Base-by-base conservation (phyloP, 1,284 basidiomycete species). In the Cryptococcus sp. region DNA sequence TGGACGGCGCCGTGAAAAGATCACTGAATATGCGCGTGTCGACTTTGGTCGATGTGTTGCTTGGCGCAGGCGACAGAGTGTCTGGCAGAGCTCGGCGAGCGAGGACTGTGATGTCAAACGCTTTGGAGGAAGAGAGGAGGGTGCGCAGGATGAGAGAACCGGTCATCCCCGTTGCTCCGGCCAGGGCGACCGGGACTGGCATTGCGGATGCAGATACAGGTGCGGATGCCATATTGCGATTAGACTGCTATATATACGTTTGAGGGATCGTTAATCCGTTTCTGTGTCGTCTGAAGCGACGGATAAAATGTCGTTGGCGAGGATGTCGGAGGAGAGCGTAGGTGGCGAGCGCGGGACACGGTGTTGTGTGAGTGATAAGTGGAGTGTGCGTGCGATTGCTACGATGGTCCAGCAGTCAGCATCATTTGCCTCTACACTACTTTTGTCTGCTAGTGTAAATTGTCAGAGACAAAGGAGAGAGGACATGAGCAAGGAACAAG, bases 81-180 rank as follows among this genome's bases (percentile, higher is more conserved):
- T 46, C 41, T 5, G 63, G 46, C 16, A 69, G 49, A 11, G 69
- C 46, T 52, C 66, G 63, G n/a, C 77, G 73, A 29, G 75, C 69
- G 23, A 78, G 55, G 19, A 73, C 65, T 13, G 69, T 74, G 29
- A 78, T 50, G 46, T 67, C 54, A 58, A 76, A 70, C 29, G 29
- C 8, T 15, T 57, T 39, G 6, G 70, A 50, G 7, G 68, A 67
- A 17, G 61, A 17, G 41, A 78, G 65, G 34, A 77, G 62, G 10
- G 57, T 45, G 2, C 20, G 15, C 45, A 77, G 65, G 0, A 74
- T 62, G 11, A 57, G 61, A 6, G 64, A 61, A 22, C 77, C 77
- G 1, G 76, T 77, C 7, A 78, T 70, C 40, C 77, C 77, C 1
- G 77, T 78, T 5, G 70, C 67, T 44, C 77, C 77, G 34, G 70